Evolutionary conservation across 2,329 filamentous ascomycete species (phyloP).

Genomic region (Aspergillus ochraceoroseus): DNA sequence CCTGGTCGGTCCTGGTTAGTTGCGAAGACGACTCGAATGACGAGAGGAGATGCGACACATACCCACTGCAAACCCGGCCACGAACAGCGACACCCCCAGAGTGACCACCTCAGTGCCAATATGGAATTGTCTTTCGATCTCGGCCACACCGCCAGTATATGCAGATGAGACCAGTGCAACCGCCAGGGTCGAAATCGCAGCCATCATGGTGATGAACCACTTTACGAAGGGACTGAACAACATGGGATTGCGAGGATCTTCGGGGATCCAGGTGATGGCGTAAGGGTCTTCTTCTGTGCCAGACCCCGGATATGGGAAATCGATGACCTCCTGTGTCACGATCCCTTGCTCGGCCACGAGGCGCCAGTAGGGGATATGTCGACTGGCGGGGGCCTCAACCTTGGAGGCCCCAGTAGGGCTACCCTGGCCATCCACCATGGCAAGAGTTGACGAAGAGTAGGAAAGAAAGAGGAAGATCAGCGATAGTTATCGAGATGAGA

Average conservation of each 20-base stretch:
- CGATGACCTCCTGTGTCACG: constrained; percentile 35
- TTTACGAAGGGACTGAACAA: constrained; percentile 34
- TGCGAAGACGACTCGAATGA: not conserved
- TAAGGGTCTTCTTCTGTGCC: constrained; percentile 44
- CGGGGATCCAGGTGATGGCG: constrained; percentile 42
- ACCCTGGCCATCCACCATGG: constrained; percentile 26
- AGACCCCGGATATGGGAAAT: constrained; percentile 33
- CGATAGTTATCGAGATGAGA: too few relatives aligned
- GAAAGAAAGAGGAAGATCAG: too few relatives aligned
- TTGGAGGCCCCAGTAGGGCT: constrained; percentile 28
- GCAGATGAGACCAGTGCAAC: constrained; percentile 44
- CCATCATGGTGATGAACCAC: constrained; percentile 40
- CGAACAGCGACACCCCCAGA: constrained; percentile 45
- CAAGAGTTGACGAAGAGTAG: too few relatives aligned
- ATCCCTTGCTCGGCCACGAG: constrained; percentile 31
- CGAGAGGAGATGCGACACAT: constrained; percentile 2
- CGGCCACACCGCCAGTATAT: constrained; percentile 38
- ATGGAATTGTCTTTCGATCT: constrained; percentile 36
- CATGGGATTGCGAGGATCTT: constrained; percentile 44
- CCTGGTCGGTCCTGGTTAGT: constrained; percentile 19
- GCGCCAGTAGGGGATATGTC: constrained; percentile 36
- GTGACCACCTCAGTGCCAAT: constrained; percentile 37
- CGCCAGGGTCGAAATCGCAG: constrained; percentile 40
- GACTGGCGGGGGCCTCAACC: constrained; percentile 26
- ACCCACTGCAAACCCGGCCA: constrained; percentile 45